phyloP scores from a whole-genome alignment of 768 basidiomycete genomes.

The Trametes villosa region DNA sequence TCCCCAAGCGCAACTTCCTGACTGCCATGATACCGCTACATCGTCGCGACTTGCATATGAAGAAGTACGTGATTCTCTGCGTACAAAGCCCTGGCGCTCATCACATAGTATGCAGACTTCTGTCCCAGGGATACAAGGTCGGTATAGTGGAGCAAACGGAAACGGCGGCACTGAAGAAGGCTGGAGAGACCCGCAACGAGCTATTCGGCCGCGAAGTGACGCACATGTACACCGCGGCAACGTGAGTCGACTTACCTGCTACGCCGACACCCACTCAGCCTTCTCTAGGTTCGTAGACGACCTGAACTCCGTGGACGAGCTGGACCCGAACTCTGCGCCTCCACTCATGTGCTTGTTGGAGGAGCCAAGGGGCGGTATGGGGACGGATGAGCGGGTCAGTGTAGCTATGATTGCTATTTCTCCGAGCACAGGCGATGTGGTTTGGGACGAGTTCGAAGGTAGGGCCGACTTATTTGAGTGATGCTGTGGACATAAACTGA shows the following conservation, averaged over 20 bases:
- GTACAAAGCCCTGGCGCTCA: neutral
- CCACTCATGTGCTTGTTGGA: conserved; percentile 82
- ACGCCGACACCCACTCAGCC: neutral
- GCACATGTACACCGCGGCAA: conserved; percentile 83
- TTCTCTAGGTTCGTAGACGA: conserved; percentile 77
- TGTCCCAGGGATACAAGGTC: conserved; percentile 81
- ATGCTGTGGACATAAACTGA: neutral
- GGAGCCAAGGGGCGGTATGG: conserved; percentile 43
- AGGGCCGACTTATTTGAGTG: conserved; percentile 10
- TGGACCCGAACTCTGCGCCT: conserved; percentile 59
- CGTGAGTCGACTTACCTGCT: conserved; percentile 53
- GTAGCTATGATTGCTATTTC: conserved; percentile 81
- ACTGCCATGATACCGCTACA: conserved; percentile 76
- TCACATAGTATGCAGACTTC: conserved; percentile 49
- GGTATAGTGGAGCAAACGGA: conserved; percentile 84
- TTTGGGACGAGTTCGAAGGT: conserved; percentile 93
- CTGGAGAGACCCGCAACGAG: conserved; percentile 70
- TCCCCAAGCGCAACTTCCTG: conserved; percentile 69
- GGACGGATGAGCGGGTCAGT: conserved; percentile 47
- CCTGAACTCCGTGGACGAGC: conserved; percentile 68
- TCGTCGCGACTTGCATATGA: conserved; percentile 70
- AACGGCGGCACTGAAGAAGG: conserved; percentile 89
- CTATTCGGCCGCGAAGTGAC: conserved; percentile 78
- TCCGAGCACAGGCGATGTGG: conserved; percentile 89
- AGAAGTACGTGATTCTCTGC: conserved; percentile 54